These are phyloP conservation scores for Rubia peregrina DNA, from an alignment of 305 asterid species.

Conservation along the genomic window DNA sequence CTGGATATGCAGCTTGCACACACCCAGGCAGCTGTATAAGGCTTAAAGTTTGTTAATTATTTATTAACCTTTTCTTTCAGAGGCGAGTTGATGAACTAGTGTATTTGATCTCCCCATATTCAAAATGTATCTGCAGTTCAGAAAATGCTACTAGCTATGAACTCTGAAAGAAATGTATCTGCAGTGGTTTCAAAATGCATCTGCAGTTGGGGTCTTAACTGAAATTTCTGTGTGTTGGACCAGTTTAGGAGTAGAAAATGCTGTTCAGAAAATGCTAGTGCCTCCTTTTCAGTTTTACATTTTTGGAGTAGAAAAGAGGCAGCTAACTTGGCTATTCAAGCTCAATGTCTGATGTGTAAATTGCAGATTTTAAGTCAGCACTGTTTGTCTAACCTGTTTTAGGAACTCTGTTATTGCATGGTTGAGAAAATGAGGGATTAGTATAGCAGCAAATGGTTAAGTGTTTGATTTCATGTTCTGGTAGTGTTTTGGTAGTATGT, in stretches of 20 bases:
- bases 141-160: background rate
- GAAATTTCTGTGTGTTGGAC: background rate
- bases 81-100: background rate
- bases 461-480: background rate
- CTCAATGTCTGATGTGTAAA: background rate
- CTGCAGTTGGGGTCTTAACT: background rate
- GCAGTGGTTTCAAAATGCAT: background rate
- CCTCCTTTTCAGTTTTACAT: background rate
- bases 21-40: background rate
- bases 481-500: background rate
- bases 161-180: too few species aligned
- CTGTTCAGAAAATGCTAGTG: too few species aligned
- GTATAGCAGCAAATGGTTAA: background rate
- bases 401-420: background rate
- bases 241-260: background rate
- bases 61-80: background rate
- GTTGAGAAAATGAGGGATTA: background rate
- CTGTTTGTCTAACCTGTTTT: background rate
- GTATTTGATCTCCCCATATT: background rate
- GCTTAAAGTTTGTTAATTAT: background rate
- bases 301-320: background rate
- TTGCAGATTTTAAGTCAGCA: background rate
- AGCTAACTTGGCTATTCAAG: background rate
- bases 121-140: background rate
- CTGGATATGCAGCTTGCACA: background rate